Evolutionary conservation across 257 asterid species (phyloP).

Genomic region (Nicotiana paniculata): DNA sequence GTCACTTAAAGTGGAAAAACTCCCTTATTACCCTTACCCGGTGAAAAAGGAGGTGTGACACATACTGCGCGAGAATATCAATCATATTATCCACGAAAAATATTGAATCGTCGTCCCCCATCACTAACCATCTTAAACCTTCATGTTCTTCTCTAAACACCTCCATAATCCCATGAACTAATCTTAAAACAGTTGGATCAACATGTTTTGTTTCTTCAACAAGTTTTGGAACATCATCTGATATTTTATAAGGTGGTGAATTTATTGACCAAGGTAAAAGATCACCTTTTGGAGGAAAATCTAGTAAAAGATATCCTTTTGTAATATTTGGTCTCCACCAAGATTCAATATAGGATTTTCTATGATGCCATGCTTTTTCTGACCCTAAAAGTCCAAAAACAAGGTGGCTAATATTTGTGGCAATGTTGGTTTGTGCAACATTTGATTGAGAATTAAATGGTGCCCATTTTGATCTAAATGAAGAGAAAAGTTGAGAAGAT

Average conservation of each 20-base stretch:
- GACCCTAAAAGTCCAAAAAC: constrained; percentile 40
- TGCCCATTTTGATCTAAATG: neutral
- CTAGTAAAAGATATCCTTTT: constrained; percentile 35
- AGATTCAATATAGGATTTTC: constrained; percentile 26
- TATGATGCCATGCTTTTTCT: constrained; percentile 20
- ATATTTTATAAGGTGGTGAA: constrained; percentile 27
- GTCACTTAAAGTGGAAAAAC: too few relatives aligned
- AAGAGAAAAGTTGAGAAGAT: neutral
- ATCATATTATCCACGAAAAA: constrained; percentile 37
- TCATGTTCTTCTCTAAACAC: constrained; percentile 12
- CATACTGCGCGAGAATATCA: constrained; percentile 31
- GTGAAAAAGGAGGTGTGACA: too few relatives aligned
- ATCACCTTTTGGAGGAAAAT: constrained; percentile 9
- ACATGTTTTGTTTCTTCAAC: constrained; percentile 19
- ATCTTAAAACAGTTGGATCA: constrained; percentile 21
- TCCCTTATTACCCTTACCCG: too few relatives aligned
- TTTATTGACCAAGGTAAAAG: constrained; percentile 29
- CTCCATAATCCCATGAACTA: constrained; percentile 32
- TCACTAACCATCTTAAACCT: constrained; percentile 35
- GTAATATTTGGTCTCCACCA: constrained; percentile 53
- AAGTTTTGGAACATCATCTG: constrained; percentile 18
- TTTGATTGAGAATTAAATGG: neutral
- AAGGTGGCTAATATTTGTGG: constrained; percentile 30
- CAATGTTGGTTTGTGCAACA: neutral
- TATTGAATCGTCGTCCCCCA: constrained; percentile 48